Evolutionary conservation across 768 basidiomycete genomes (phyloP), one percentile per base, ranked within the genome.

Genomic region (Boletus edulis): DNA sequence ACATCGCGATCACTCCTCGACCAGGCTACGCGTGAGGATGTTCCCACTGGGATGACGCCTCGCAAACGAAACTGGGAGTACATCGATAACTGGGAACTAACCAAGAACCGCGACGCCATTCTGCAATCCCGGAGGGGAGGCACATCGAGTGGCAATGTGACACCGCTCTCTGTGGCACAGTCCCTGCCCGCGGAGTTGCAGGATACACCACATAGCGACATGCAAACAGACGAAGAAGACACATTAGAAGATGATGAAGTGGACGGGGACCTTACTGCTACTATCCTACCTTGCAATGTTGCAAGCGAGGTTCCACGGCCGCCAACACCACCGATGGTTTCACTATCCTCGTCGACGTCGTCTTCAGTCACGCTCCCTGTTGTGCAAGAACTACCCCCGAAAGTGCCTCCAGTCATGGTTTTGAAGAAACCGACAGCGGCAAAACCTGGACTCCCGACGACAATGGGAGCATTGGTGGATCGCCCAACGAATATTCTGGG

Each of bases 11-110:
- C 75, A 14, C 71, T 92, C 20, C 66, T 77, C 8, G 79, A 83
- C 29, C 75, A 84, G 52, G 89, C 85, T 10, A 75, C 80, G 9
- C 79, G 73, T 52, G 82, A 83, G 51, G 91, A 93, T 62, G 65
- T 72, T 20, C 72, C 87, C 2, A 89, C 86, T 14, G 91, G 91
- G 6, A 72, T 73, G 51, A 94, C 91, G 4, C 92, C 92, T 35
- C 82, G 81, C 44, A 92, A 90, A 75, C 84, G 88, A 32, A 69
- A 72, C 31, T 88, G 87, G 84, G 75, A 86, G 56, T 86, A 86
- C 56, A 75, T 77, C 7, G 86, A 88, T 58, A 71, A 82, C 47
- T 93, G 91, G 89, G 78, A 83, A 40, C 71, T 89, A 54, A 90
- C 89, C 7, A 75, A 81, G 56, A 76, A 73, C 52, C 81, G 91